Base-by-base conservation (phyloP, 2,329 filamentous ascomycete genomes). In the Pseudomassariella vexata region DNA sequence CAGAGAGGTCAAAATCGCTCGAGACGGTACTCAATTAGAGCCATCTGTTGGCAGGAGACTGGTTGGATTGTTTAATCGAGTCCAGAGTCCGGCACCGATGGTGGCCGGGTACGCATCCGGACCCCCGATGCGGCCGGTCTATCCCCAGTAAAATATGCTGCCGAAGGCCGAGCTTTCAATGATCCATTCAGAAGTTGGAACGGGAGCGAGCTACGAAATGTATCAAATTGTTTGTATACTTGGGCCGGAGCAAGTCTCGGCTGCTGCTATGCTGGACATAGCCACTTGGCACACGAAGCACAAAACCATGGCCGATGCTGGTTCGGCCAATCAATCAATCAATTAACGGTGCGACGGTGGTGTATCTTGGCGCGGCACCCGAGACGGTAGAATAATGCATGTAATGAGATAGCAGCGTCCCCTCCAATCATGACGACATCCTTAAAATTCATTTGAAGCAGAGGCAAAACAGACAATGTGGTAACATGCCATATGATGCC, bases 1-100 rank as follows among this genome's bases (percentile, higher is more conserved):
- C 50, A 70, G 90, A 32, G 90, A 96, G 53, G 85, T 96, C 40
- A 96, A 96, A 60, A 95, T 96, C 52, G 90, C 90, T 16, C 74
- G 90, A 48, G 90, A 96, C 49, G 90, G 90, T 2, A 96, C 90
- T 0, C 90, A 96, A 56, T 66, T 96, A 32, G 90, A 96, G 57
- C 85, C 89, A 18, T 75, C 69, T 19, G 75, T 94, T 25, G 90
- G 89, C 5, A 76, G 78, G 47, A 77, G 77, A 47, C 63, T 96
- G 33, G 68, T 94, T 40, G 78, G 79, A 26, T 72, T 95, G 48
- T 95, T 96, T 57, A 82, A 85, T 46, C 63, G 70, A 11, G 54
- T 57, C 1, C 67, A 68, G 35, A 68, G 56, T 24, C 58, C 66
- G 6, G 49, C 44, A 2, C 42, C 51, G 2, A 38, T 48, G 18